Evolutionary conservation across 352 stramenopile species (phyloP), one percentile per base, ranked within the genome.

Genomic region (Blastocystis hominis): DNA sequence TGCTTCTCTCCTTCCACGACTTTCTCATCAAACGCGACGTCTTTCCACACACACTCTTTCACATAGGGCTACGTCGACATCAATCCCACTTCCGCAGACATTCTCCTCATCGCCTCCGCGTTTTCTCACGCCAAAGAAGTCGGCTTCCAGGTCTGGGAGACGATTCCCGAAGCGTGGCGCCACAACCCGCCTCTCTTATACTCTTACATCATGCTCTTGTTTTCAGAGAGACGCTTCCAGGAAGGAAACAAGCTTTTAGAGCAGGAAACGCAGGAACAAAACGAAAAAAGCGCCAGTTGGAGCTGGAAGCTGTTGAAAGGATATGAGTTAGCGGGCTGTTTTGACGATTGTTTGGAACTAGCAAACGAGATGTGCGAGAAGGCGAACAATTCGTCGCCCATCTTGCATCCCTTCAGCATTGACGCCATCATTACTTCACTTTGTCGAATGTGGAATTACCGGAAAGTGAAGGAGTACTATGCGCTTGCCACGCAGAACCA

Each of bases 271-370:
- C 62, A 69, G 7, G 72, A 66, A 5, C 34, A 53, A 20, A 66
- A n/a, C 20, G 55, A 4, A 4, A 68, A 64, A 44, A 15, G 34
- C 15, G 72, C 66, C 9, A 54, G 10, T 46, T n/a, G 42, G 15
- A 84, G 68, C 38, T 84, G 72, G 72, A 84, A 84, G 50, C 55
- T 84, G 40, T 44, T 84, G 53, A 84, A 84, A 30, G 72, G 72
- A 20, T 46, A 66, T 34, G 72, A 84, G 56, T 38, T 84, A 20
- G 72, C 72, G 15, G 47, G 47, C 40, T 50, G 40, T 20, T 50
- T 40, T 61, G 7, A 53, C 3, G 15, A 84, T n/a, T 84, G 72
- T 24, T 10, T 84, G 5, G 72, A 63, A 2, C 20, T 84, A 0
- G 72, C 72, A 1, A 40, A 84, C 7, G 30, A 30, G n/a, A 84